Percentiles rank a stretch among this genome's conserved stretches.
phyloP scores from a whole-genome alignment of 1,284 basidiomycete species.

The Apiotrichum gracile region DNA sequence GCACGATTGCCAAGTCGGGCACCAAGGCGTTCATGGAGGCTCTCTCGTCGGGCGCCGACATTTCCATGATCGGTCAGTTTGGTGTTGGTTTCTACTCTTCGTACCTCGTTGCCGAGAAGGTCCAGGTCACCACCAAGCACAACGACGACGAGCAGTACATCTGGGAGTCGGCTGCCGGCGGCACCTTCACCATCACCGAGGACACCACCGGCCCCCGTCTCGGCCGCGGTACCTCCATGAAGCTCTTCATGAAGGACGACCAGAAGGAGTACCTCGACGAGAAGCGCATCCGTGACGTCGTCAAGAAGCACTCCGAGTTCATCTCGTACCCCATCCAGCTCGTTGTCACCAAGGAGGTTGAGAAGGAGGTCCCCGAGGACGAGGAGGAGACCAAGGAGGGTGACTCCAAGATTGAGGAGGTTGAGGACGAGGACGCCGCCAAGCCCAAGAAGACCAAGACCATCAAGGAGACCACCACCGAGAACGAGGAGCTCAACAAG shows the following conservation, averaged over 20 bases:
- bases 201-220: conserved; percentile 85
- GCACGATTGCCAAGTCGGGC: conserved; percentile 87
- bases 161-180: conserved; percentile 99
- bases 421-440: conserved; percentile 74
- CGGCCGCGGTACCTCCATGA: conserved; percentile 91
- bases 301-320: conserved; percentile 99
- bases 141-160: conserved; percentile 99
- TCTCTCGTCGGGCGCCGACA: conserved; percentile 87
- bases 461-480: conserved; percentile 82
- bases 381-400: conserved; percentile 59
- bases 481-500: conserved; percentile 99
- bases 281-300: conserved; percentile 98
- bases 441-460: conserved; percentile 86
- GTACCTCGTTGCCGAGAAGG: conserved; percentile 97
- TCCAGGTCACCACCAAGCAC: conserved; percentile 98
- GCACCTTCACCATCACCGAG: conserved; percentile 97
- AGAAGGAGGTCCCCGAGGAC: conserved; percentile 90
- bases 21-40: conserved; percentile 86
- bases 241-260: conserved; percentile 96
- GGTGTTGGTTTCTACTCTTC: conserved; percentile 99
- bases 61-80: conserved; percentile 65
- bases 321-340: conserved; percentile 99
- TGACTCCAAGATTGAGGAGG: conserved; percentile 60
- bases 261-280: conserved; percentile 99
- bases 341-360: conserved; percentile 97